Percentiles rank a stretch among this genome's conserved stretches.
These are phyloP conservation scores for Lenzites betulinus DNA, from an alignment of 768 basidiomycete genomes.

Conservation along the genomic window DNA sequence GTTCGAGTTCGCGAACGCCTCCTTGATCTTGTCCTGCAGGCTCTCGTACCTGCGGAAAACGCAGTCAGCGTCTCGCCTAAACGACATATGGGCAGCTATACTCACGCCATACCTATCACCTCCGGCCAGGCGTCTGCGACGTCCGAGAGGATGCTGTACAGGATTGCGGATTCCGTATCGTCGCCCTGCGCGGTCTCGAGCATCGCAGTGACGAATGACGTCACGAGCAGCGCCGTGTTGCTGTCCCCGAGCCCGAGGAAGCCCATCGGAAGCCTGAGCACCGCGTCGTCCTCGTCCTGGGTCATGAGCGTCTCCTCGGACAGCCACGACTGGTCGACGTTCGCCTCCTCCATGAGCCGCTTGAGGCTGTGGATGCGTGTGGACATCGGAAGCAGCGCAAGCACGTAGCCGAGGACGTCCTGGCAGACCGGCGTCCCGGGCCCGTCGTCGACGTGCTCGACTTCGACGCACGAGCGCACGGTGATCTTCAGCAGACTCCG, in stretches of 20 bases:
- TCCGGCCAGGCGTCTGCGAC: constrained; percentile 71
- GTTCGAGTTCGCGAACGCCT: constrained; percentile 68
- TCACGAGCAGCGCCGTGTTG: constrained; percentile 67
- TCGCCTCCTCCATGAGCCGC: constrained; percentile 63
- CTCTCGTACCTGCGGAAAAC: constrained; percentile 61
- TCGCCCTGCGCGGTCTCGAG: constrained; percentile 75
- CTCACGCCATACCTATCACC: constrained; percentile 71
- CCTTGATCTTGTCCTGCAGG: constrained; percentile 73
- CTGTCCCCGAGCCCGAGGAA: constrained; percentile 64
- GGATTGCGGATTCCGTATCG: constrained; percentile 77
- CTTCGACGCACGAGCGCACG: constrained; percentile 35
- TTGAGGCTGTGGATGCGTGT: constrained; percentile 57
- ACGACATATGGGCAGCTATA: constrained; percentile 29
- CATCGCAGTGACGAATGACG: constrained; percentile 77
- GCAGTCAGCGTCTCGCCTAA: constrained; percentile 9
- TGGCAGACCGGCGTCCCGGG: constrained; percentile 48
- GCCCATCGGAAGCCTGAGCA: constrained; percentile 55
- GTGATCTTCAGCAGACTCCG: constrained; percentile 66
- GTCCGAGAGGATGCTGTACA: constrained; percentile 77
- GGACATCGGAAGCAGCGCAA: constrained; percentile 74
- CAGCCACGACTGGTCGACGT: constrained; percentile 50
- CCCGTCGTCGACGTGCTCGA: constrained; percentile 38
- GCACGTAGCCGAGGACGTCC: constrained; percentile 75
- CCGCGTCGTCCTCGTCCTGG: constrained; percentile 37
- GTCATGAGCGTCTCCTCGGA: constrained; percentile 47